Conservation (phyloP, 768 basidiomycete species). For the Tulasnella sp. region DNA sequence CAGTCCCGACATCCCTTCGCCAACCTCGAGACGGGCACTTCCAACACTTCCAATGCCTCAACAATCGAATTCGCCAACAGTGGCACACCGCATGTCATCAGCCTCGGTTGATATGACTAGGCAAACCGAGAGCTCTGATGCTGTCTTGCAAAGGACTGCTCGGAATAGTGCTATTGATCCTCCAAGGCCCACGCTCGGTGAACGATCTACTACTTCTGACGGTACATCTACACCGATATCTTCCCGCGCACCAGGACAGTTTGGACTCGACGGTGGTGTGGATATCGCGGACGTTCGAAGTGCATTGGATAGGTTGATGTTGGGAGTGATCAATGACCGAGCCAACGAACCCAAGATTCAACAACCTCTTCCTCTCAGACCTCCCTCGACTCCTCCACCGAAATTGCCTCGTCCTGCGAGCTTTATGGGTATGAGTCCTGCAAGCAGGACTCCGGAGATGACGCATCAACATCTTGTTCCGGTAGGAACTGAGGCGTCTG, state of each 20-base stretch:
- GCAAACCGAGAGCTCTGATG: background rate
- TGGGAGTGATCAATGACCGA: conserved; percentile 18
- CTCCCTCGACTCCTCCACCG: too few species aligned
- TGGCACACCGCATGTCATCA: background rate
- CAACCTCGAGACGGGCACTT: background rate
- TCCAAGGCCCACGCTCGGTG: background rate
- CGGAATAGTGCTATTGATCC: background rate
- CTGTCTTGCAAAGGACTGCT: background rate
- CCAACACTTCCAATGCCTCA: conserved; percentile 3
- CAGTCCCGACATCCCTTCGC: background rate
- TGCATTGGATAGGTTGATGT: conserved; percentile 54
- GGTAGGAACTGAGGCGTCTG: too few species aligned
- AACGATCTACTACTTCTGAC: background rate
- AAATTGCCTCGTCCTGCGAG: too few species aligned
- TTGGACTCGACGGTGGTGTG: conserved; percentile 3
- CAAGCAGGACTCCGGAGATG: too few species aligned
- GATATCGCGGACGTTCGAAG: conserved; percentile 46
- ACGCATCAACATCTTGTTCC: too few species aligned
- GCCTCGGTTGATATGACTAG: background rate
- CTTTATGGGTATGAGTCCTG: too few species aligned
- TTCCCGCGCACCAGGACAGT: background rate
- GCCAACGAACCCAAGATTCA: too few species aligned
- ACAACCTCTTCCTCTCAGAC: too few species aligned
- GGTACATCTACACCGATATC: background rate
- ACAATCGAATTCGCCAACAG: too few species aligned